These are phyloP conservation scores for Stephania cephalantha DNA, from an alignment of 164 flowering plant species.

Conservation along the genomic window DNA sequence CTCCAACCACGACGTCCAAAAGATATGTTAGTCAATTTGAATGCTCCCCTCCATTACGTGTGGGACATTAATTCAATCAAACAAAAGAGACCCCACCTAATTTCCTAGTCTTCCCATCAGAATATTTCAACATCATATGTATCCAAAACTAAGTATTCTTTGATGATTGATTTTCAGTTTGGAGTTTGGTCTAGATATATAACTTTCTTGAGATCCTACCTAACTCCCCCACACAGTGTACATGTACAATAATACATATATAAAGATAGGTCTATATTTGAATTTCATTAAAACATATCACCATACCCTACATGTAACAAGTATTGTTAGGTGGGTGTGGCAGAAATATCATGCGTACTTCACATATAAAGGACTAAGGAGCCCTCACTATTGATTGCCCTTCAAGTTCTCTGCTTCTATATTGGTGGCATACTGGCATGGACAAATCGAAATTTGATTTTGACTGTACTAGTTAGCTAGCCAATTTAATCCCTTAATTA, in stretches of 20 bases:
- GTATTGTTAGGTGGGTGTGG: not conserved
- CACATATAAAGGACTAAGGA: not conserved
- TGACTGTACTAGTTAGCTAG: too few species aligned
- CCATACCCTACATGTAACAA: not conserved
- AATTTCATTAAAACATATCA: too few species aligned
- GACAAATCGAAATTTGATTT: not conserved
- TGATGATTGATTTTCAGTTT: not conserved
- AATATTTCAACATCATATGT: not conserved
- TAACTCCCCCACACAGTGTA: not conserved
- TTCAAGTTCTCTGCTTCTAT: not conserved
- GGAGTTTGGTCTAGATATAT: too few species aligned
- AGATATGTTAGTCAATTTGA: too few species aligned
- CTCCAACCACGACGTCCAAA: too few species aligned
- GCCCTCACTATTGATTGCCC: not conserved
- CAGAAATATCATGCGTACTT: too few species aligned
- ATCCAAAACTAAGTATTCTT: not conserved
- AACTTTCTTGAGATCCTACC: too few species aligned
- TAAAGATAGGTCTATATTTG: too few species aligned
- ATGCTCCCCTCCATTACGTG: not conserved
- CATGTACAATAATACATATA: not conserved
- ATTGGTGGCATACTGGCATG: not conserved
- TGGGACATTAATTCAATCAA: not conserved
- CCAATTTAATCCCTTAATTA: too few species aligned
- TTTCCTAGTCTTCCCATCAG: not conserved
- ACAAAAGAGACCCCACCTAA: not conserved